Conservation (phyloP, 106 monocot genomes). For the Acorus calamus region DNA sequence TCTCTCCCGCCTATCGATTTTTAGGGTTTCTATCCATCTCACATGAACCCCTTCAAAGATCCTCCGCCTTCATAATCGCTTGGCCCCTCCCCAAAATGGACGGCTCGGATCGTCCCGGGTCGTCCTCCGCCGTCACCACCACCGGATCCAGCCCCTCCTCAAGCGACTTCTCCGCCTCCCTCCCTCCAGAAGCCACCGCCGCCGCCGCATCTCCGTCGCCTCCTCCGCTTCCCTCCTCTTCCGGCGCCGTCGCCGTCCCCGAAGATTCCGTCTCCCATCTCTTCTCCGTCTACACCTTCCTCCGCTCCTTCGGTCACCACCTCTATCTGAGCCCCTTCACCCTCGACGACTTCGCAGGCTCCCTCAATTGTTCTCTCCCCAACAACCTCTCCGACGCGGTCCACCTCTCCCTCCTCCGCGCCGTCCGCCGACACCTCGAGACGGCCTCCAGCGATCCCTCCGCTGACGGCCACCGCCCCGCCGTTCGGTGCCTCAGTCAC, state of each 20-base stretch:
- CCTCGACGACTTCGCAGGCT: conserved; percentile 62
- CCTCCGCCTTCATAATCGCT: too few species aligned
- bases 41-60: too few species aligned
- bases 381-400: conserved; percentile 62
- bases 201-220: not conserved
- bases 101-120: too few species aligned
- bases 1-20: too few species aligned
- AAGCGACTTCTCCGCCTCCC: conserved; percentile 31
- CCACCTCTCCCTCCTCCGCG: conserved; percentile 58
- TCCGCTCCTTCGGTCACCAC: conserved; percentile 62
- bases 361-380: conserved; percentile 50
- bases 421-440: conserved; percentile 65
- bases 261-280: conserved; percentile 48
- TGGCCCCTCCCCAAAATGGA: too few species aligned
- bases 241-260: conserved; percentile 47
- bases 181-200: not conserved
- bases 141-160: conserved; percentile 12
- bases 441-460: conserved; percentile 10
- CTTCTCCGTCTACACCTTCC: conserved; percentile 74
- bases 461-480: conserved; percentile 39
- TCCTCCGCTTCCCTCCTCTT: conserved; percentile 50
- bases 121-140: too few species aligned
- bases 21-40: too few species aligned
- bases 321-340: conserved; percentile 77
- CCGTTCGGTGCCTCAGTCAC: conserved; percentile 53